Evolutionary conservation across 73 alveolate genomes (phyloP).

Genomic region (Stentor roeselii): DNA sequence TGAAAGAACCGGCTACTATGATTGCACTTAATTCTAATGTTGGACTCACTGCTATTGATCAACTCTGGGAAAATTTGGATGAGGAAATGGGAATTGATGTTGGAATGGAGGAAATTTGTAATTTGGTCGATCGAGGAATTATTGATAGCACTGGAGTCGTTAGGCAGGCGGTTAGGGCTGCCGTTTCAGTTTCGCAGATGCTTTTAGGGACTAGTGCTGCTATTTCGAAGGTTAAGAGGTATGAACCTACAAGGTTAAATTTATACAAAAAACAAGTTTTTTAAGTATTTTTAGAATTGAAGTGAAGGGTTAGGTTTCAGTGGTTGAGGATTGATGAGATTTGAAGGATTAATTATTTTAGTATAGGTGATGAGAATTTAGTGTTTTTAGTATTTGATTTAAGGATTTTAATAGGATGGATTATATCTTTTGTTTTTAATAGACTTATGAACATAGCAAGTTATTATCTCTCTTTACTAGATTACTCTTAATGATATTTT

Average conservation of each 20-base stretch:
- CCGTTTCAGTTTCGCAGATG: conserved; percentile 7
- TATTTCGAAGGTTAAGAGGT: background rate
- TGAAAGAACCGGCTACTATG: background rate
- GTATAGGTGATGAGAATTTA: no score
- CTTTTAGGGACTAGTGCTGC: background rate
- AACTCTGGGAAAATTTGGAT: background rate
- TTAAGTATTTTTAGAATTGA: background rate
- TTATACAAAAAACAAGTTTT: background rate
- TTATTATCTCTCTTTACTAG: no score
- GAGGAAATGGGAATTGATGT: conserved; percentile 1
- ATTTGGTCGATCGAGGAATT: conserved; percentile 11
- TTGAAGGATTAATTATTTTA: no score
- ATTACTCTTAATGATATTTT: no score
- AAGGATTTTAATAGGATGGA: no score
- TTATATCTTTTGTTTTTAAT: no score
- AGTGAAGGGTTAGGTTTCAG: no score
- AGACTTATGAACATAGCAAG: no score
- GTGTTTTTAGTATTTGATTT: no score
- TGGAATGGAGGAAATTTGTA: background rate
- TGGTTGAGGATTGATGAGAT: no score
- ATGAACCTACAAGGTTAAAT: background rate
- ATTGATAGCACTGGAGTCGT: conserved; percentile 19
- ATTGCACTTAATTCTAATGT: background rate
- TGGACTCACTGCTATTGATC: conserved; percentile 14
- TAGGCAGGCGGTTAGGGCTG: conserved; percentile 1